These are phyloP conservation scores for Brassica juncea DNA, from an alignment of 345 rosid genomes.

Conservation along the genomic window DNA sequence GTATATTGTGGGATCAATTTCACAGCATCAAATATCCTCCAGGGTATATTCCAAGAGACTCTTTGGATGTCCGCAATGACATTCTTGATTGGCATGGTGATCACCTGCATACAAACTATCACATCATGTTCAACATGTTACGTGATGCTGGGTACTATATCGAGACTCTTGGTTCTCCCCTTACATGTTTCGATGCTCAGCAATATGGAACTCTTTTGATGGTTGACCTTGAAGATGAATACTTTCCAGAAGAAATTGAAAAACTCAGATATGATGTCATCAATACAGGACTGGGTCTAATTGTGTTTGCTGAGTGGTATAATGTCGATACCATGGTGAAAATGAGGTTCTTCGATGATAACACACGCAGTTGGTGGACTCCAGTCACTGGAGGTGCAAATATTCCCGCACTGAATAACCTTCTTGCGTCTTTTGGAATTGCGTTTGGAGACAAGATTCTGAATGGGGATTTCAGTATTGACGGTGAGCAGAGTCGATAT, in stretches of 20 bases:
- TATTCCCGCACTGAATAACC: conserved; percentile 89
- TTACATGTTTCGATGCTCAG: conserved; percentile 91
- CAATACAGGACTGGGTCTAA: conserved; percentile 78
- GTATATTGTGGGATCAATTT: conserved; percentile 96
- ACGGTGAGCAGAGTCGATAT: conserved; percentile 96
- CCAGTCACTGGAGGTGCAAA: conserved; percentile 99
- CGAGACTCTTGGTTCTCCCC: conserved; percentile 96
- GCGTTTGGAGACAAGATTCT: conserved; percentile 96
- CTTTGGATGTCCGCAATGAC: conserved; percentile 96
- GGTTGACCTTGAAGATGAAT: conserved; percentile 97
- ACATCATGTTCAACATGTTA: conserved; percentile 90
- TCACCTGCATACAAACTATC: conserved; percentile 97
- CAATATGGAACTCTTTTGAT: conserved; percentile 93
- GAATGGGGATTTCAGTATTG: conserved; percentile 87
- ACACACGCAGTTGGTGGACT: conserved; percentile 99
- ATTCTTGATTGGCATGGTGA: conserved; percentile 99
- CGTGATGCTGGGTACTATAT: conserved; percentile 90
- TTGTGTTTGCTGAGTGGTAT: conserved; percentile 97
- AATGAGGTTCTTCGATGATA: conserved; percentile 98
- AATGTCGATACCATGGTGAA: conserved; percentile 96
- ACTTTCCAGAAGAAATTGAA: conserved; percentile 87
- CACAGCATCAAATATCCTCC: conserved; percentile 98
- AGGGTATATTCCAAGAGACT: conserved; percentile 97
- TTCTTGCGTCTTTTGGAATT: conserved; percentile 92
- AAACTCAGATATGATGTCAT: conserved; percentile 80